phyloP scores from a whole-genome alignment of 768 basidiomycete species.

The Phaeotremella fagi region DNA sequence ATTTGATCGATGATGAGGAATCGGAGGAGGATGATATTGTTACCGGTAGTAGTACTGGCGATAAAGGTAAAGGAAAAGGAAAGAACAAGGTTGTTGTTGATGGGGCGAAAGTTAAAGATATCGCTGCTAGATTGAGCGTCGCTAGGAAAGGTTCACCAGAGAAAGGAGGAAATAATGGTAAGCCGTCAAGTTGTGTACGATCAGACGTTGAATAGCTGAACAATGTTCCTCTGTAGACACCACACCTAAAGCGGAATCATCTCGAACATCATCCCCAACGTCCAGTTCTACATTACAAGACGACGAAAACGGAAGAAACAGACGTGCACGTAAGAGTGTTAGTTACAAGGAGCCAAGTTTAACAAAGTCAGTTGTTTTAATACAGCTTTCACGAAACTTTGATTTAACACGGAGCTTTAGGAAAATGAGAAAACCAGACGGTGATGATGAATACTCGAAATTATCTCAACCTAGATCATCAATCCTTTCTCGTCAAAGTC shows the following conservation, averaged over 20 bases:
- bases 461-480: neutral
- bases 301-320: slow-evolving; percentile 19
- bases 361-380: slow-evolving; percentile 23
- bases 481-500: no score
- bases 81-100: neutral
- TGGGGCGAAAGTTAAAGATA: neutral
- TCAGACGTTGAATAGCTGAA: no score
- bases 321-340: slow-evolving; percentile 36
- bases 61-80: neutral
- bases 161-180: neutral
- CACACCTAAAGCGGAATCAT: no score
- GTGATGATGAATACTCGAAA: neutral
- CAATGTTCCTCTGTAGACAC: no score
- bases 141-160: neutral
- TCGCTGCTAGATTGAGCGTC: neutral
- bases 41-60: neutral
- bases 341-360: slow-evolving; percentile 46
- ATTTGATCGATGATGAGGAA: neutral
- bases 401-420: slow-evolving; percentile 8
- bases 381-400: neutral
- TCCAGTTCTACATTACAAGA: slow-evolving; percentile 2
- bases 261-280: neutral
- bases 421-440: slow-evolving; percentile 46
- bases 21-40: neutral
- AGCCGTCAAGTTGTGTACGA: neutral